These are phyloP conservation scores for Colletotrichum sp. DNA, from an alignment of 2,329 filamentous ascomycete genomes.

Conservation along the genomic window DNA sequence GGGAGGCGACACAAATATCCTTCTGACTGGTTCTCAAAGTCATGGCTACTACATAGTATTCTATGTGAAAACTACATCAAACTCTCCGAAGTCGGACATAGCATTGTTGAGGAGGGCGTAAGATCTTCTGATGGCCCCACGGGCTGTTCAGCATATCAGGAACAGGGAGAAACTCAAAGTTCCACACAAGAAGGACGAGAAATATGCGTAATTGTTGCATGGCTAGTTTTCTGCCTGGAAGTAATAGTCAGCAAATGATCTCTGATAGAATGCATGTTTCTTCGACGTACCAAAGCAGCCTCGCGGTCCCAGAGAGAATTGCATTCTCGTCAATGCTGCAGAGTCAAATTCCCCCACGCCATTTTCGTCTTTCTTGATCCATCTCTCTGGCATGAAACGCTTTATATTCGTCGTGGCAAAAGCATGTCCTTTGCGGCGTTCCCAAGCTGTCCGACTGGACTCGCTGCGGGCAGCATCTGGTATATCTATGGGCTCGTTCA, in stretches of 20 bases:
- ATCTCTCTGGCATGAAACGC: not conserved
- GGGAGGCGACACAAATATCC: not conserved
- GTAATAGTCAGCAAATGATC: not conserved
- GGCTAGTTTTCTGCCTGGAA: not conserved
- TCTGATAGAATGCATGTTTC: not conserved
- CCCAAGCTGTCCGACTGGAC: not conserved
- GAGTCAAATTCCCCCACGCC: not conserved
- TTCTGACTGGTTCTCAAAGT: not conserved
- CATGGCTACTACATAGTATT: not conserved
- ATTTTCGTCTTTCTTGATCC: not conserved
- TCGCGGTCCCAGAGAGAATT: not conserved
- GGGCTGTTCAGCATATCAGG: not conserved
- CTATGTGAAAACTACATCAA: not conserved
- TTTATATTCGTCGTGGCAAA: not conserved
- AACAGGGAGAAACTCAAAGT: not conserved
- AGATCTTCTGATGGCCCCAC: not conserved
- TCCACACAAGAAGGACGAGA: not conserved
- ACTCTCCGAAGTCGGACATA: not conserved
- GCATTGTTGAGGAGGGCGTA: not conserved
- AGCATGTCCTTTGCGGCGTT: not conserved
- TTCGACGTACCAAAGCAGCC: not conserved
- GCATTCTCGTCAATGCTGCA: not conserved
- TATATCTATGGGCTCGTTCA: not conserved
- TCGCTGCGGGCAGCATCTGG: not conserved
- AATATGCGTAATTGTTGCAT: not conserved